Conservation (phyloP, 2,329 filamentous ascomycete species). For the Acrodontium crateriforme region DNA sequence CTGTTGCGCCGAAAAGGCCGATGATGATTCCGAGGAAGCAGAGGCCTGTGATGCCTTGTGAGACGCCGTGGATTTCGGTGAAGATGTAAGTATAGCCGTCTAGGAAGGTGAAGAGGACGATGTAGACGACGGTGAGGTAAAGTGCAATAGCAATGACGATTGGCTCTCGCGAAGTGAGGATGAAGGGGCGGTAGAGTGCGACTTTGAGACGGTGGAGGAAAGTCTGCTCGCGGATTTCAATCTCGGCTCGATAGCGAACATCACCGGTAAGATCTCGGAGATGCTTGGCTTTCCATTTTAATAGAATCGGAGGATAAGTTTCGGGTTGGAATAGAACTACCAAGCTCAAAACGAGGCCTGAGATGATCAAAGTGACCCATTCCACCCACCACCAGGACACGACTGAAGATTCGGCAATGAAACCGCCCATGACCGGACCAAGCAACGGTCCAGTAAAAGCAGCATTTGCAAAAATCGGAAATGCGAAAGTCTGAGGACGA, state of each 20-base stretch:
- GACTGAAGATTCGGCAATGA: constrained; percentile 23
- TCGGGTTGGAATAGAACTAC: constrained; percentile 35
- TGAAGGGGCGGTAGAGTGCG: constrained; percentile 29
- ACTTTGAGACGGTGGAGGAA: constrained; percentile 24
- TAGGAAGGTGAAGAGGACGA: constrained; percentile 32
- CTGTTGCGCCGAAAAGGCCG: constrained; percentile 22
- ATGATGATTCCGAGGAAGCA: constrained; percentile 36
- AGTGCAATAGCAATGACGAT: constrained; percentile 34
- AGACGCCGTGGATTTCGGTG: constrained; percentile 34
- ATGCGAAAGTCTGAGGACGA: constrained; percentile 35
- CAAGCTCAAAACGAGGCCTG: constrained; percentile 14
- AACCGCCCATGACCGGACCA: constrained; percentile 33
- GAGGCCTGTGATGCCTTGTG: constrained; percentile 31
- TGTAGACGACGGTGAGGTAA: constrained; percentile 35
- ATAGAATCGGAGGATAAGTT: constrained; percentile 32
- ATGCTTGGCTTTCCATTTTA: constrained; percentile 25
- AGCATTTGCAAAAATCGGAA: constrained; percentile 36
- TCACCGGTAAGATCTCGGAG: constrained; percentile 24
- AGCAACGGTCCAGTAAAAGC: constrained; percentile 28
- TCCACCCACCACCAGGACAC: constrained; percentile 35
- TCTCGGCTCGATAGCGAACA: constrained; percentile 32
- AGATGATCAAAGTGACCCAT: constrained; percentile 26
- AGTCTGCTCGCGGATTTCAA: constrained; percentile 30
- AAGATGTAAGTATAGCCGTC: constrained; percentile 41
- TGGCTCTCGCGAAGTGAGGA: constrained; percentile 31